Evolutionary conservation across 2,329 filamentous ascomycete genomes (phyloP), one percentile per base, ranked within the genome.

Genomic region (Fusarium penzigii): DNA sequence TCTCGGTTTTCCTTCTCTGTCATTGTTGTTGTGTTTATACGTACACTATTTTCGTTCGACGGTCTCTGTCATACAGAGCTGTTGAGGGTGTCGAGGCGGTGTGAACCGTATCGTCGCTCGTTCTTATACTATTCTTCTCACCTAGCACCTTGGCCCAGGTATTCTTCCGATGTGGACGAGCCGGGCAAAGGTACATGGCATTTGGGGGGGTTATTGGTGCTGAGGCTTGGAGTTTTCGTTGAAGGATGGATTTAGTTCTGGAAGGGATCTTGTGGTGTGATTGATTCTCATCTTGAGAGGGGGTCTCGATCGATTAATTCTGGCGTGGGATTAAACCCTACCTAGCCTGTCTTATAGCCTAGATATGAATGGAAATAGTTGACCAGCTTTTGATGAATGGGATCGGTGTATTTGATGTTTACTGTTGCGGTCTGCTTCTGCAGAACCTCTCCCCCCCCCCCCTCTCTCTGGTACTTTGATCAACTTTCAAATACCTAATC

Each of bases 1-100:
- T 49, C 42, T 39, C 48, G 40, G 52, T 55, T 49, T 51, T 55
- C 53, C 36, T 65, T 62, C 52, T 45, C 32, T 72, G 69, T 71
- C 13, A 6, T 36, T 36, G 10, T 11, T 9, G 10, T 36, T 5
- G 32, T 36, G 32, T 36, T 36, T 4, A 36, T 36, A 36, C 10
- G 32, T 64, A 58, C 50, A 68, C 63, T 68, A 63, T 53, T 49
- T 60, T 64, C 60, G 10, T 36, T 11, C 45, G 39, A 49, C 57
- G 62, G 63, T 63, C 63, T 69, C 55, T 58, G 62, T 43, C 60
- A 59, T 55, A 53, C 60, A 64, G 63, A 59, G 20, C 65, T 65
- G 63, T 46, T 49, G 29, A 42, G 52, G 59, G 51, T 36, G 32
- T 36, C 32, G 32, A 36, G 10, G 32, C 32, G 13, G 32, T 36